Conservation (phyloP, 371 early-diverging fungal genomes). For the Rhizomucor miehei region DNA sequence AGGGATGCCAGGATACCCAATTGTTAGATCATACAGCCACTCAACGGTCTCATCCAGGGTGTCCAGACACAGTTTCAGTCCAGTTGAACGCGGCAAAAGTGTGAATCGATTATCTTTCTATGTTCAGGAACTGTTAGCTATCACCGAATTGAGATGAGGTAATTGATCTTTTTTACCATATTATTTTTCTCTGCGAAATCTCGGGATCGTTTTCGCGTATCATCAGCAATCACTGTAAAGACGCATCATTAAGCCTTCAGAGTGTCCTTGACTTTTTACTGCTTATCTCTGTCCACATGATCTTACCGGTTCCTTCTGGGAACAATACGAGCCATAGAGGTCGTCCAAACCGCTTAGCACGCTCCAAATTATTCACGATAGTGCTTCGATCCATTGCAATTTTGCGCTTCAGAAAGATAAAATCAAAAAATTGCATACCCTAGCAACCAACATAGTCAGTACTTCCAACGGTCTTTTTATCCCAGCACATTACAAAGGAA, state of each 20-base stretch:
- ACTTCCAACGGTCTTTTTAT: too few species aligned
- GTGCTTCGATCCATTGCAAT: conserved; percentile 67
- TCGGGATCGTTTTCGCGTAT: conserved; percentile 43
- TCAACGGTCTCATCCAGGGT: conserved; percentile 56
- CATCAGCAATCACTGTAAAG: conserved; percentile 37
- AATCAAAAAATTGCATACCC: conserved; percentile 85
- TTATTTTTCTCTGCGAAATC: conserved; percentile 49
- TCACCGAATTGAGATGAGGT: background rate
- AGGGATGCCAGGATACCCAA: conserved; percentile 73
- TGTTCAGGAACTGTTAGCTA: background rate
- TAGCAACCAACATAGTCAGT: conserved; percentile 17
- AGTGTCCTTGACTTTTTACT: background rate
- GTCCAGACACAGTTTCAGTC: conserved; percentile 59
- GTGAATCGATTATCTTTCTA: conserved; percentile 52
- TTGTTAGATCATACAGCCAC: conserved; percentile 77
- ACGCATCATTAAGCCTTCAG: background rate
- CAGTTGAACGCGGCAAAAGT: conserved; percentile 77
- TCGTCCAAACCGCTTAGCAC: conserved; percentile 29
- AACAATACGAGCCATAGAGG: conserved; percentile 85
- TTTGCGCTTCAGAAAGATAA: conserved; percentile 79
- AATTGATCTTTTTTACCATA: conserved; percentile 28
- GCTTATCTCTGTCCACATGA: background rate
- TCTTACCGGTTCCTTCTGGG: conserved; percentile 80
- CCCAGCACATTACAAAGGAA: too few species aligned
- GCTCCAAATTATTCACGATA: conserved; percentile 39